A percentile compares a stretch with the other conserved stretches of the same genome.
Conservation (phyloP, 768 basidiomycete species). For the Boletus bicolor region DNA sequence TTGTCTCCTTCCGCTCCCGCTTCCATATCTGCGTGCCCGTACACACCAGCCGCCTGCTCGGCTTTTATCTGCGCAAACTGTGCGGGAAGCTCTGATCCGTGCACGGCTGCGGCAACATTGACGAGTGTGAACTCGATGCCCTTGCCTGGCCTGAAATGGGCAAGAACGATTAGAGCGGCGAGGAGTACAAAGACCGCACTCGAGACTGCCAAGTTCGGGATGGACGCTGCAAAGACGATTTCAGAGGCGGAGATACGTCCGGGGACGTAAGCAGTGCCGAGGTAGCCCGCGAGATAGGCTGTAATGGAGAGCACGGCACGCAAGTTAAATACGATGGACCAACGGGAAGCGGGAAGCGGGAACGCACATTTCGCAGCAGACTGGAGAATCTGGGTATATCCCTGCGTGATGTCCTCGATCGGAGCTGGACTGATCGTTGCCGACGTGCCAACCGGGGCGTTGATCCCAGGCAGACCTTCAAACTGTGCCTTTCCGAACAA, state of each 20-base stretch:
- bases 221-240: slow-evolving; percentile 25
- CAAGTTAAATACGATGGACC: too few relatives aligned
- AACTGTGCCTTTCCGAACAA: slow-evolving; percentile 21
- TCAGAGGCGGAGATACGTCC: slow-evolving; percentile 21
- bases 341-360: neutral
- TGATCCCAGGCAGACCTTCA: slow-evolving; percentile 1
- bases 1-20: neutral
- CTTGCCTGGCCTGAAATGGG: slow-evolving; percentile 24
- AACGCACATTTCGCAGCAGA: slow-evolving; percentile 21
- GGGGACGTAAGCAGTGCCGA: slow-evolving; percentile 30
- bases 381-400: slow-evolving; percentile 20
- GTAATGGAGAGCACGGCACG: too few relatives aligned
- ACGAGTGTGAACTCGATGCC: slow-evolving; percentile 23
- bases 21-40: neutral
- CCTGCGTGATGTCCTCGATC: slow-evolving; percentile 14
- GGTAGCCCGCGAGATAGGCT: slow-evolving; percentile 23
- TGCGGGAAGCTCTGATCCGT: slow-evolving; percentile 25
- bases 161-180: slow-evolving; percentile 14
- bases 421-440: slow-evolving; percentile 7
- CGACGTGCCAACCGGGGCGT: neutral
- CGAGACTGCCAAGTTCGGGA: slow-evolving; percentile 27
- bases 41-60: neutral
- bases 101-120: slow-evolving; percentile 21
- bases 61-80: slow-evolving; percentile 8
- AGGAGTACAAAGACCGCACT: slow-evolving; percentile 26